Evolutionary conservation across 441 rosid species (phyloP).

Genomic region (Populus trichocarpa): DNA sequence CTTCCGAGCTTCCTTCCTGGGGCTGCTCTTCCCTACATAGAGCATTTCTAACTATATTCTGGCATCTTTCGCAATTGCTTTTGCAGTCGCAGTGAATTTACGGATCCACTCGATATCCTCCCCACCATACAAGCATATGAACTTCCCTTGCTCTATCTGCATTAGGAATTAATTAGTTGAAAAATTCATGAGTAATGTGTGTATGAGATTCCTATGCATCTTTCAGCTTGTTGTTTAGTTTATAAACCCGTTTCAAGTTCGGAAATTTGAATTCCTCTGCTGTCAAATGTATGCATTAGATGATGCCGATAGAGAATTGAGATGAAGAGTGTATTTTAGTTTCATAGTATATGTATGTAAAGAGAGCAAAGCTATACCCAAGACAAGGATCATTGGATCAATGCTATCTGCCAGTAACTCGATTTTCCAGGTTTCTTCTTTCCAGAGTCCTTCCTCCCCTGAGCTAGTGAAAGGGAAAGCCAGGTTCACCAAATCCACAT

Average conservation of each 20-base stretch:
- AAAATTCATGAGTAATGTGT: too few relatives aligned
- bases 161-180: too few relatives aligned
- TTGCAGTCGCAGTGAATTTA: too few relatives aligned
- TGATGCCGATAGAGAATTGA: background rate
- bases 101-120: too few relatives aligned
- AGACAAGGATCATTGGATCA: conserved; percentile 39
- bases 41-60: too few relatives aligned
- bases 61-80: too few relatives aligned
- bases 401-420: conserved; percentile 58
- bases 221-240: conserved; percentile 16
- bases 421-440: conserved; percentile 51
- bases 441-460: conserved; percentile 65
- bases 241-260: too few relatives aligned
- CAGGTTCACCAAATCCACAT: conserved; percentile 74
- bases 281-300: too few relatives aligned
- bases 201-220: too few relatives aligned
- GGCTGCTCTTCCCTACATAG: conserved; percentile 31
- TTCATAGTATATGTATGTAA: background rate
- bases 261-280: too few relatives aligned
- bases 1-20: conserved; percentile 42
- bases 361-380: conserved; percentile 40
- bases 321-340: background rate
- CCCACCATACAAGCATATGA: too few relatives aligned
- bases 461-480: conserved; percentile 73
- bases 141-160: too few relatives aligned